These are phyloP conservation scores for Bruguiera parviflora DNA, from an alignment of 345 rosid genomes.

Conservation along the genomic window DNA sequence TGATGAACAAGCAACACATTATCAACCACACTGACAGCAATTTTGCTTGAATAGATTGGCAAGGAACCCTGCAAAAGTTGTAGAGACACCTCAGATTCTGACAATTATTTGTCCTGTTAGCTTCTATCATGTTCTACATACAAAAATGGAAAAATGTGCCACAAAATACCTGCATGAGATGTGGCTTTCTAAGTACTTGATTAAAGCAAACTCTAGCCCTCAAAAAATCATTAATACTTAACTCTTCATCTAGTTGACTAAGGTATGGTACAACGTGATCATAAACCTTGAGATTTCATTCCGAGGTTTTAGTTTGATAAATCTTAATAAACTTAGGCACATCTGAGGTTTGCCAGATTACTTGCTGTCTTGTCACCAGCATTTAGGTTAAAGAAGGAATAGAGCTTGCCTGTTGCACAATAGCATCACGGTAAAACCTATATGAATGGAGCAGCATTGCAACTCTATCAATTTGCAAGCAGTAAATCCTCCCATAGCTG, in stretches of 20 bases:
- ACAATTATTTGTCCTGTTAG: not conserved
- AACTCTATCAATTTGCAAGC: constrained; percentile 95
- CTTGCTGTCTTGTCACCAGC: not conserved
- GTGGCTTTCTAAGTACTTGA: no score
- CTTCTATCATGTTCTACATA: not conserved
- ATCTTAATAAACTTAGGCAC: not conserved
- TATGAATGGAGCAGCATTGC: constrained; percentile 90
- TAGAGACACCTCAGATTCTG: constrained; percentile 1
- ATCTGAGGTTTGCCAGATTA: not conserved
- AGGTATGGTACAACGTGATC: not conserved
- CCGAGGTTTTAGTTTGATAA: no score
- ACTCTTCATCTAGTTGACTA: not conserved
- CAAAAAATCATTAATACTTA: not conserved
- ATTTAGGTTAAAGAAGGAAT: not conserved
- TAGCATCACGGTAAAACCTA: constrained; percentile 95
- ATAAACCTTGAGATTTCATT: not conserved
- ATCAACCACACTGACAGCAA: constrained; percentile 83
- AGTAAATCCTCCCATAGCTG: constrained; percentile 99
- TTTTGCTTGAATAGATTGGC: constrained; percentile 87
- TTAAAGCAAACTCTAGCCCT: no score
- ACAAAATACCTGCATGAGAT: no score
- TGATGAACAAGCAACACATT: constrained; percentile 95
- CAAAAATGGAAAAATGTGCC: not conserved
- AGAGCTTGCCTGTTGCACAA: constrained; percentile 70
- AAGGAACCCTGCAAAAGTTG: constrained; percentile 71